Percentiles rank a stretch among this genome's conserved stretches.
Evolutionary conservation across 2,329 filamentous ascomycete species (phyloP).

Genomic region (Pseudogymnoascus verrucosus): DNA sequence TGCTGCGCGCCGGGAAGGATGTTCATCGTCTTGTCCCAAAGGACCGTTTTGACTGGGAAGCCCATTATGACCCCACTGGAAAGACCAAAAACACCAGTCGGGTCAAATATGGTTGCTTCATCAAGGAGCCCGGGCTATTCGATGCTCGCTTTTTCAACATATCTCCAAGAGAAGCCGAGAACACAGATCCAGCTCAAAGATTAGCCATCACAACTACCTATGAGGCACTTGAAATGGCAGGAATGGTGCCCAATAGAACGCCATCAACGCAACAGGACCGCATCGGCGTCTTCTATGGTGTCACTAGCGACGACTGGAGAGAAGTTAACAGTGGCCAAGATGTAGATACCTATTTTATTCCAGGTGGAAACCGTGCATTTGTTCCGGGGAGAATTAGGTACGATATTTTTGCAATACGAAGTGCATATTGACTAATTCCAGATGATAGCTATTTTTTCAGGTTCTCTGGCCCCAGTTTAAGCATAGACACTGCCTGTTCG

Average conservation of each 20-base stretch:
- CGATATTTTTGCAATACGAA: neutral
- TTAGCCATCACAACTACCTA: slow-evolving; percentile 68
- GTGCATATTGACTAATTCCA: neutral
- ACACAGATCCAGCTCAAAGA: slow-evolving; percentile 72
- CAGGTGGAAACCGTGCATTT: slow-evolving; percentile 17
- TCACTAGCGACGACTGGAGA: slow-evolving; percentile 17
- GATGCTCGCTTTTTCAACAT: slow-evolving; percentile 78
- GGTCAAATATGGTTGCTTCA: slow-evolving; percentile 64
- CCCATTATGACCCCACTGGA: slow-evolving; percentile 61
- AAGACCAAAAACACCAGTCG: slow-evolving; percentile 68
- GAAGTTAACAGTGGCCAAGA: slow-evolving; percentile 16
- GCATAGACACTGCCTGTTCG: slow-evolving; percentile 29
- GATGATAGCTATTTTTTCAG: slow-evolving; percentile 27
- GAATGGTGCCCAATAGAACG: slow-evolving; percentile 44
- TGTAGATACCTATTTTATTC: slow-evolving; percentile 13
- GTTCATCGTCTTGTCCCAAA: slow-evolving; percentile 52
- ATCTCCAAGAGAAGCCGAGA: slow-evolving; percentile 68
- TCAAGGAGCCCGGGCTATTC: slow-evolving; percentile 62
- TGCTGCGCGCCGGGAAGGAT: slow-evolving; percentile 66
- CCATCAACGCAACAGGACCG: slow-evolving; percentile 33
- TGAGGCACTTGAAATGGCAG: slow-evolving; percentile 70
- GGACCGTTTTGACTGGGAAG: slow-evolving; percentile 62
- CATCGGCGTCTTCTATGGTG: slow-evolving; percentile 17
- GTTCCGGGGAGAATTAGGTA: slow-evolving; percentile 22
- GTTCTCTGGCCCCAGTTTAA: slow-evolving; percentile 29